A percentile compares a stretch with the other conserved stretches of the same genome.
phyloP scores from a whole-genome alignment of 345 rosid species.

The Eucalyptus pauciflora region DNA sequence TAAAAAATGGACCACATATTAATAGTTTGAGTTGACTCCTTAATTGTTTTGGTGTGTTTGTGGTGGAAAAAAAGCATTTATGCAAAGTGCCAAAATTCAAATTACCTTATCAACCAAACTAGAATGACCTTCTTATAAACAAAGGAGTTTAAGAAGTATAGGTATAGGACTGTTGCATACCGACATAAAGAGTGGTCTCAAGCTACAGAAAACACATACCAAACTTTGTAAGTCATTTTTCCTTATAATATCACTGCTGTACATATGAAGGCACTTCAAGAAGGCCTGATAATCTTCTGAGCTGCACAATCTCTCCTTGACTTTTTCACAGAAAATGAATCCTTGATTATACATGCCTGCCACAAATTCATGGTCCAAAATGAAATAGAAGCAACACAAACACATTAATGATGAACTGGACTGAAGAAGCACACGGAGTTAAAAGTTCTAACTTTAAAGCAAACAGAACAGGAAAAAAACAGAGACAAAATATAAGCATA shows the following conservation, averaged over 20 bases:
- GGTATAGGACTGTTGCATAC: background rate
- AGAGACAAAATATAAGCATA: background rate
- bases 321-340: conserved; percentile 82
- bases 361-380: background rate
- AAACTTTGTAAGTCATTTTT: conserved; percentile 69
- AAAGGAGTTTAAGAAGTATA: background rate
- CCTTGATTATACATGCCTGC: conserved; percentile 87
- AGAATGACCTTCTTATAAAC: background rate
- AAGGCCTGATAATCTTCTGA: conserved; percentile 92
- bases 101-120: background rate
- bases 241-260: conserved; percentile 72
- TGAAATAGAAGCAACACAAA: background rate
- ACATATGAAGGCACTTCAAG: conserved; percentile 84
- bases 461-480: background rate
- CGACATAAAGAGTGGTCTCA: background rate
- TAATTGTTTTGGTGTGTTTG: background rate
- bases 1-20: background rate
- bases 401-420: background rate
- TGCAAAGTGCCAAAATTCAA: background rate
- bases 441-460: background rate
- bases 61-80: background rate
- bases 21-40: background rate
- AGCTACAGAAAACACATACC: conserved; percentile 29
- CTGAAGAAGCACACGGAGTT: background rate
- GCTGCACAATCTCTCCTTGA: conserved; percentile 86